Percentiles rank a stretch among this genome's conserved stretches.
Evolutionary conservation across 2,329 filamentous ascomycete genomes (phyloP).

Genomic region (Mycogone perniciosa): DNA sequence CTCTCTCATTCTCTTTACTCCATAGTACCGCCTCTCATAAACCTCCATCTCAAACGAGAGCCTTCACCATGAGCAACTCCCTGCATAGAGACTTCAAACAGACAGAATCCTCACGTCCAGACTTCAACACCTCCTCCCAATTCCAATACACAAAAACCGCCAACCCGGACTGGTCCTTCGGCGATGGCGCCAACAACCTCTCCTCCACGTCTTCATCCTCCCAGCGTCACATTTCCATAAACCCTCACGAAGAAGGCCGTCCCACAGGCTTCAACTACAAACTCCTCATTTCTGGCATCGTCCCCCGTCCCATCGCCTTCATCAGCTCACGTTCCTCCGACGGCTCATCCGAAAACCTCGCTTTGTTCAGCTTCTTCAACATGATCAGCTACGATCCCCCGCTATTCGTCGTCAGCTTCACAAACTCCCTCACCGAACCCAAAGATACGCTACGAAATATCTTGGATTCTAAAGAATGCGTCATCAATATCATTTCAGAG

Average conservation of each 20-base stretch:
- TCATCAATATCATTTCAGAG: constrained; percentile 83
- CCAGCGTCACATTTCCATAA: constrained; percentile 65
- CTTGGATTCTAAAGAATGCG: constrained; percentile 64
- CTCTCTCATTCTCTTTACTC: constrained; percentile 2
- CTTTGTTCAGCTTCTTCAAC: constrained; percentile 83
- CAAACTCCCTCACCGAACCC: constrained; percentile 40
- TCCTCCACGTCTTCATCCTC: not conserved
- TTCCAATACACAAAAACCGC: constrained; percentile 58
- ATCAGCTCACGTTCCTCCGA: constrained; percentile 48
- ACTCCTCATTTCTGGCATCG: constrained; percentile 74
- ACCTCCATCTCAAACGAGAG: not conserved
- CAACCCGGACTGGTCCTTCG: constrained; percentile 59
- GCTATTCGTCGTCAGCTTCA: constrained; percentile 61
- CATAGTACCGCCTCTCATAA: not conserved
- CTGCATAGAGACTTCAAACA: constrained; percentile 66
- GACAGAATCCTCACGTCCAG: constrained; percentile 59
- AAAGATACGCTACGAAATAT: constrained; percentile 81
- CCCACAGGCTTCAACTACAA: constrained; percentile 77
- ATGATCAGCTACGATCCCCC: constrained; percentile 82
- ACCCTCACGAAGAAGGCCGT: constrained; percentile 69
- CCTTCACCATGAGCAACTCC: not conserved
- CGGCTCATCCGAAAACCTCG: constrained; percentile 63
- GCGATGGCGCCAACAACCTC: constrained; percentile 56
- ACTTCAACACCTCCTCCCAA: constrained; percentile 44
- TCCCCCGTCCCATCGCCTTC: constrained; percentile 74